phyloP scores from a whole-genome alignment of 495 filamentous ascomycete genomes.

The Aspergillus saccharolyticus region DNA sequence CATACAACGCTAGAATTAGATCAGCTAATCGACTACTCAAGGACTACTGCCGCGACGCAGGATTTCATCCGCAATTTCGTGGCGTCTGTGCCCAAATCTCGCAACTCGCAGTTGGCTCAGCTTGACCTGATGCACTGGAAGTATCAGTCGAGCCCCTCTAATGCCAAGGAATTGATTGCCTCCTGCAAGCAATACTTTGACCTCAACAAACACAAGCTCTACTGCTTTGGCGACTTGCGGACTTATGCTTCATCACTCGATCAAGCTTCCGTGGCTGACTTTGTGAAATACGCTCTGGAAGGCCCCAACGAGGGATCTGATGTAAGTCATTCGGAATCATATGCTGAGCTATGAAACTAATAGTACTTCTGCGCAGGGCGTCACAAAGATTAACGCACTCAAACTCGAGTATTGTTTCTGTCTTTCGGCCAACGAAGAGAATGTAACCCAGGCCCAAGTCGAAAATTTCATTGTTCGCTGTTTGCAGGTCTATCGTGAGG shows the following conservation, averaged over 20 bases:
- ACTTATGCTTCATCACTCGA: slow-evolving; percentile 40
- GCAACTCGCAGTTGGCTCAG: slow-evolving; percentile 45
- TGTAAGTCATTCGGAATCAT: slow-evolving; percentile 22
- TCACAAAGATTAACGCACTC: slow-evolving; percentile 48
- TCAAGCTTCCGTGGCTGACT: slow-evolving; percentile 29
- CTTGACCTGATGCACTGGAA: slow-evolving; percentile 26
- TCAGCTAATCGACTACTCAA: slow-evolving; percentile 19
- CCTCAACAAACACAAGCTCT: slow-evolving; percentile 44
- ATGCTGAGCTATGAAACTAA: slow-evolving; percentile 11
- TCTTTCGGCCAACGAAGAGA: slow-evolving; percentile 37
- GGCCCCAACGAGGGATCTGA: slow-evolving; percentile 23
- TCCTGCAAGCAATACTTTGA: slow-evolving; percentile 47
- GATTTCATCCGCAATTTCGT: slow-evolving; percentile 34
- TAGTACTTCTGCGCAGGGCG: slow-evolving; percentile 18
- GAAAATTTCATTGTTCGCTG: slow-evolving; percentile 45
- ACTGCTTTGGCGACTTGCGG: slow-evolving; percentile 51
- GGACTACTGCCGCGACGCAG: slow-evolving; percentile 26
- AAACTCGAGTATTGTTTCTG: slow-evolving; percentile 54
- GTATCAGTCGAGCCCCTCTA: slow-evolving; percentile 28
- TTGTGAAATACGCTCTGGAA: slow-evolving; percentile 32
- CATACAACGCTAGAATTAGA: neutral
- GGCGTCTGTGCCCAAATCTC: slow-evolving; percentile 35
- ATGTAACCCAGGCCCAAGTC: slow-evolving; percentile 25
- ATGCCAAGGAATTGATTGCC: slow-evolving; percentile 32
- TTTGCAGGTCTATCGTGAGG: slow-evolving; percentile 40